phyloP scores from a whole-genome alignment of 306 rosid species.

The Canavalia gladiata region DNA sequence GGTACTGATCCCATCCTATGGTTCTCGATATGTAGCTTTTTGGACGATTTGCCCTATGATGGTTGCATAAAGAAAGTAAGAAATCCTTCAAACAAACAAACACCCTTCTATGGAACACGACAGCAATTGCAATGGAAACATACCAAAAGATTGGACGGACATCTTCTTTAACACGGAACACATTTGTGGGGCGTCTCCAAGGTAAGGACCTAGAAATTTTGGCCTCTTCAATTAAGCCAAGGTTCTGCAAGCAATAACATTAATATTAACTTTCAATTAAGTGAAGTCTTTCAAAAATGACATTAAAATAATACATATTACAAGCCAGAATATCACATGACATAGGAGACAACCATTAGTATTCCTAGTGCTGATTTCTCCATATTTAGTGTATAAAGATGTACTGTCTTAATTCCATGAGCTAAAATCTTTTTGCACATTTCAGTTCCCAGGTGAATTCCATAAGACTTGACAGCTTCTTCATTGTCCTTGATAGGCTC shows the following conservation, averaged over 20 bases:
- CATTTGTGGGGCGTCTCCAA: slow-evolving; percentile 93
- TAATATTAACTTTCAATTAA: slow-evolving; percentile 33
- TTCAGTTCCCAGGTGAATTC: slow-evolving; percentile 94
- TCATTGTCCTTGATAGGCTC: slow-evolving; percentile 97
- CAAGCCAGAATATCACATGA: slow-evolving; percentile 40
- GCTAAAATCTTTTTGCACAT: slow-evolving; percentile 95
- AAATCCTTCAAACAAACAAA: slow-evolving; percentile 40
- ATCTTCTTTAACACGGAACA: slow-evolving; percentile 81
- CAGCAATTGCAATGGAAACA: slow-evolving; percentile 31
- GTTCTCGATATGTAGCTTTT: slow-evolving; percentile 97
- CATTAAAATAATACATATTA: slow-evolving; percentile 40
- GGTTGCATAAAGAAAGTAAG: slow-evolving; percentile 50
- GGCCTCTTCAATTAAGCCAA: slow-evolving; percentile 91
- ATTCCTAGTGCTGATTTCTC: slow-evolving; percentile 93
- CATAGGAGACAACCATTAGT: slow-evolving; percentile 62
- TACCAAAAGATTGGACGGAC: slow-evolving; percentile 98
- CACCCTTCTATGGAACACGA: slow-evolving; percentile 22
- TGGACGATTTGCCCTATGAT: slow-evolving; percentile 95
- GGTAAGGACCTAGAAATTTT: slow-evolving; percentile 82
- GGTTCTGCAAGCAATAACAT: slow-evolving; percentile 69
- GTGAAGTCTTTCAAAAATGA: slow-evolving; percentile 42
- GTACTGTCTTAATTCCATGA: slow-evolving; percentile 90
- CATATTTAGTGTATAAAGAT: slow-evolving; percentile 92
- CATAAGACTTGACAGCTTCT: slow-evolving; percentile 94
- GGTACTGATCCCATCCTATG: slow-evolving; percentile 95